Evolutionary conservation across 2,329 filamentous ascomycete species (phyloP), one percentile per base, ranked within the genome.

Genomic region (Arthrobotrys sphaeroides): DNA sequence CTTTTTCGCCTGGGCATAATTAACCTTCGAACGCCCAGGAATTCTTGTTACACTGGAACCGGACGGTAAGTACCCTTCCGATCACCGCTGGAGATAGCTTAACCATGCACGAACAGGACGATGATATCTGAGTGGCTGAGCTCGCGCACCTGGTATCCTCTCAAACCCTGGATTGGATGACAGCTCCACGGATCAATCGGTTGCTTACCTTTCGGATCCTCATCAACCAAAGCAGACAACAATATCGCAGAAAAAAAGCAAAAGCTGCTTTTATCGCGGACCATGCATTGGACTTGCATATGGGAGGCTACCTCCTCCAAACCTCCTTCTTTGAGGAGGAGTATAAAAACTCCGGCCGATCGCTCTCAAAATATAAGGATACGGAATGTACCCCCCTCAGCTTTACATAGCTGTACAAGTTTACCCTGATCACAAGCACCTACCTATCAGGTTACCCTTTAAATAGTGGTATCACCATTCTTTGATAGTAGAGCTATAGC

Each of bases 101-200:
- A 42, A 18, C 53, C 18, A 40, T 28, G 53, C 20, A 26, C 9
- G 53, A 43, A 59, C 36, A 12, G 13, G 18, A 45, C 33, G 24
- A 69, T 26, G 42, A 62, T 62, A 59, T 68, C 51, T 51, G 40
- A 31, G 20, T 43, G 18, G n/a, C 43, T 28, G 7, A 42, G 43
- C 28, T 13, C 18, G 40, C 16, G 43, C 55, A 60, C 43, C 53
- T 62, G 55, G 66, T 38, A 33, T 13, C 40, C 22, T 36, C n/a
- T 33, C 10, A 13, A 36, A 62, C 42, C 66, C 57, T 38, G 66
- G 66, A 70, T 62, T 62, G 49, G 33, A 43, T 43, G 31, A 24
- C 45, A 31, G 42, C 28, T 40, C 36, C 55, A 70, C 66, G 66
- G 66, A 61, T 62, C 55, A 55, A 62, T 70, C 66, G 66, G 66